A percentile compares a stretch with the other conserved stretches of the same genome.
These are phyloP conservation scores for Arabis alpina DNA, from an alignment of 345 rosid genomes.

Conservation along the genomic window DNA sequence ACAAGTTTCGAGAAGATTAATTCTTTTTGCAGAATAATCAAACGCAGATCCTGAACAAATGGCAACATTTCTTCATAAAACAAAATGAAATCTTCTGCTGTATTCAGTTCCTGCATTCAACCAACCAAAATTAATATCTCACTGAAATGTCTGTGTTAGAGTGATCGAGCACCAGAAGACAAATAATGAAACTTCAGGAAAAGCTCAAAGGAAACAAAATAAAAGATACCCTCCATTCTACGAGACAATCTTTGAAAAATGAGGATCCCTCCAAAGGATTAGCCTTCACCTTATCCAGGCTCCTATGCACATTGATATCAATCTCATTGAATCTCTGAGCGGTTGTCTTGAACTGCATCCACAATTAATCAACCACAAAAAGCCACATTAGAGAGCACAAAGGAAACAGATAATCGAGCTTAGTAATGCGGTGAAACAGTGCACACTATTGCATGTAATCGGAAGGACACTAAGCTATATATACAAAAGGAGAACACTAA, in stretches of 20 bases:
- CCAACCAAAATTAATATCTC: conserved; percentile 20
- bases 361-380: conserved; percentile 26
- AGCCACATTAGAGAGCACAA: conserved; percentile 26
- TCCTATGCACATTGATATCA: conserved; percentile 69
- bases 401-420: not conserved
- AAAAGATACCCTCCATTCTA: conserved; percentile 84
- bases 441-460: not conserved
- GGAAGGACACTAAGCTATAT: not conserved
- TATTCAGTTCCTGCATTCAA: conserved; percentile 75
- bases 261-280: conserved; percentile 85
- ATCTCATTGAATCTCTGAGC: conserved; percentile 73
- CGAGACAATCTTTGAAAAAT: conserved; percentile 75
- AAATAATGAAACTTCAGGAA: conserved; percentile 3
- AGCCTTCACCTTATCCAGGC: conserved; percentile 64
- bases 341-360: conserved; percentile 72
- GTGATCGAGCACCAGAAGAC: conserved; percentile 20
- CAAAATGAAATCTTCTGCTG: conserved; percentile 87
- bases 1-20: conserved; percentile 65
- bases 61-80: conserved; percentile 78
- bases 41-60: conserved; percentile 66
- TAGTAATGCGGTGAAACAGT: not conserved
- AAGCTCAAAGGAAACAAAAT: conserved; percentile 13
- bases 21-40: conserved; percentile 71
- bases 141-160: not conserved
- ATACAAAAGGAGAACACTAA: not conserved